Percentiles rank a stretch among this genome's conserved stretches.
Conservation (phyloP, 2,329 filamentous ascomycete species). For the Amesomyces nigricolor region DNA sequence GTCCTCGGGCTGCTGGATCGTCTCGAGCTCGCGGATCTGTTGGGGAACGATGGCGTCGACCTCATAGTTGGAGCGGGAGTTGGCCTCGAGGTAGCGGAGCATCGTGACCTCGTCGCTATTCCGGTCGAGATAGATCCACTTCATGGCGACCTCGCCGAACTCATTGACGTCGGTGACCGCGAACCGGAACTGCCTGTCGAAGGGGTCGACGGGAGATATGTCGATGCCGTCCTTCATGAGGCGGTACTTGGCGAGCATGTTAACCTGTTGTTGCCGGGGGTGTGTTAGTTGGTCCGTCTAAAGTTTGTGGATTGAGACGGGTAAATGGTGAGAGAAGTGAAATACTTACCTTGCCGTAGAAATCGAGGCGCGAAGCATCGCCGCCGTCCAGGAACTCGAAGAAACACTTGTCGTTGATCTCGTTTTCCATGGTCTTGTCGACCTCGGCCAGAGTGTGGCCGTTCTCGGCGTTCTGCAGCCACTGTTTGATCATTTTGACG, state of each 20-base stretch:
- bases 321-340: not conserved
- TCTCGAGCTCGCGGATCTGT: not conserved
- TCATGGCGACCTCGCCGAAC: constrained; percentile 7
- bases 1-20: constrained; percentile 2
- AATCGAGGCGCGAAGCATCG: not conserved
- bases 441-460: not conserved
- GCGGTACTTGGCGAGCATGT: constrained; percentile 9
- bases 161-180: constrained; percentile 4
- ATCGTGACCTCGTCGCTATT: not conserved
- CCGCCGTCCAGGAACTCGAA: constrained; percentile 12
- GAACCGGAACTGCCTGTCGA: constrained; percentile 1
- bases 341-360: constrained; percentile 20
- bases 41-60: not conserved
- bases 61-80: not conserved
- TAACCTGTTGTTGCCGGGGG: constrained; percentile 3
- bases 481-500: not conserved
- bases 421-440: constrained; percentile 16
- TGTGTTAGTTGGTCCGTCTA: not conserved
- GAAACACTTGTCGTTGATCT: constrained; percentile 18
- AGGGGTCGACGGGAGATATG: not conserved
- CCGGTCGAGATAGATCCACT: constrained; percentile 7
- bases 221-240: constrained; percentile 9
- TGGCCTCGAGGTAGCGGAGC: not conserved
- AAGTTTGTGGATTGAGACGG: not conserved
- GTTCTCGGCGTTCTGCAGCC: not conserved